A percentile compares a stretch with the other conserved stretches of the same genome.
phyloP scores from a whole-genome alignment of 2,329 filamentous ascomycete species.

The Diaporthe destruens region DNA sequence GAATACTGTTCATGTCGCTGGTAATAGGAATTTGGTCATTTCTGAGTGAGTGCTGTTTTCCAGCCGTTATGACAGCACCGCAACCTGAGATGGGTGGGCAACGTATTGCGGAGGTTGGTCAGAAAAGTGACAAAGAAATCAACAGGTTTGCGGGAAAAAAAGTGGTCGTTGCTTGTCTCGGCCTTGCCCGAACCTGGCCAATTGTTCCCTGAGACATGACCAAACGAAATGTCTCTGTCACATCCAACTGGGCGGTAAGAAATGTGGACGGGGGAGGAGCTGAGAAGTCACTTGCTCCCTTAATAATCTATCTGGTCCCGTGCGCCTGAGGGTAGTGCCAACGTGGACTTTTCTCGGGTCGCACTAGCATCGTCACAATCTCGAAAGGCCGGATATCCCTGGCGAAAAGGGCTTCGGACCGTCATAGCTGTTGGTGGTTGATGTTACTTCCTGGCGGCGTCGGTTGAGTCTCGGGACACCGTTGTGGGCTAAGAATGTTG shows the following conservation, averaged over 20 bases:
- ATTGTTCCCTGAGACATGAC: constrained; percentile 36
- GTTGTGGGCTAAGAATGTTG: constrained; percentile 22
- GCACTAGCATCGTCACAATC: constrained; percentile 27
- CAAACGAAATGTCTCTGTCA: constrained; percentile 37
- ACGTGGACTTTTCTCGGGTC: constrained; percentile 10
- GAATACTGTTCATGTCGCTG: constrained; percentile 32
- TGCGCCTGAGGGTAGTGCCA: constrained; percentile 18
- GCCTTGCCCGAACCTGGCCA: constrained; percentile 19
- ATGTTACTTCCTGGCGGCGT: constrained; percentile 15
- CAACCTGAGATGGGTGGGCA: neutral
- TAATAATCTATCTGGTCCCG: constrained; percentile 24
- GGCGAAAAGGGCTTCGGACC: constrained; percentile 8
- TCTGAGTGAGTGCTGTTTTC: neutral
- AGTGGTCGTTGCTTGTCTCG: constrained; percentile 33
- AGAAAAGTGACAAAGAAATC: constrained; percentile 17
- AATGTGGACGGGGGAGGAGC: constrained; percentile 9
- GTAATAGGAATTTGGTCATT: neutral
- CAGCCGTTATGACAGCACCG: neutral
- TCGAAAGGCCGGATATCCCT: constrained; percentile 30
- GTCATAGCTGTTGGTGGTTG: constrained; percentile 20
- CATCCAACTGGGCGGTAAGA: neutral
- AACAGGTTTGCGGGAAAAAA: constrained; percentile 7
- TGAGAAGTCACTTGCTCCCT: constrained; percentile 27
- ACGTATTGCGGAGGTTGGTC: neutral
- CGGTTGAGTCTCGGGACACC: constrained; percentile 7